A percentile compares a stretch with the other conserved stretches of the same genome.
Conservation (phyloP, 1,284 basidiomycete genomes). For the Apiotrichum brassicae region DNA sequence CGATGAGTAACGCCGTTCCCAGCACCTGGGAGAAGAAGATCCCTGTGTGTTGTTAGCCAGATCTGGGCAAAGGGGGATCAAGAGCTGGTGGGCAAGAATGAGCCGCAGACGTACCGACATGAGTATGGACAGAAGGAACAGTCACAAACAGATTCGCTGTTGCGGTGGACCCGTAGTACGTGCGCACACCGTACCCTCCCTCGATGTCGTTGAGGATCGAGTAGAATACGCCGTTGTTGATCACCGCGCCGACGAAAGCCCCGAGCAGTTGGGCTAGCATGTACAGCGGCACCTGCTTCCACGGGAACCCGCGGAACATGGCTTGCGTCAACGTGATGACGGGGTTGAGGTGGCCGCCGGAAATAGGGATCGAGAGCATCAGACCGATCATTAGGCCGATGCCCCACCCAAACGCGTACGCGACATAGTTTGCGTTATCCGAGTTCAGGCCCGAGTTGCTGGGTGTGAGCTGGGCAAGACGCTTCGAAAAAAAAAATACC, state of each 20-base stretch:
- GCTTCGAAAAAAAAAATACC: too few relatives aligned
- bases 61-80: too few relatives aligned
- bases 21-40: too few relatives aligned
- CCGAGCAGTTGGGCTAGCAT: constrained; percentile 27
- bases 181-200: neutral
- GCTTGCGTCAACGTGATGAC: constrained; percentile 18
- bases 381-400: constrained; percentile 9
- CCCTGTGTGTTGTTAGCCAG: too few relatives aligned
- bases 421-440: neutral
- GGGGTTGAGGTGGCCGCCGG: constrained; percentile 26
- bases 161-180: neutral
- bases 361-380: constrained; percentile 7
- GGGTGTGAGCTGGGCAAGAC: neutral
- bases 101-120: too few relatives aligned
- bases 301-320: constrained; percentile 24
- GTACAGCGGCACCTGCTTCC: constrained; percentile 27
- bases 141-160: neutral
- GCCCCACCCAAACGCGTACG: constrained; percentile 12
- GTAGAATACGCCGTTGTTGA: constrained; percentile 27
- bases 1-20: too few relatives aligned
- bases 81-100: too few relatives aligned
- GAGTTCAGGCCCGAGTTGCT: neutral
- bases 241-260: constrained; percentile 22
- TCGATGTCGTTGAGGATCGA: constrained; percentile 4
- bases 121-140: too few relatives aligned